These are phyloP conservation scores for Colletotrichum tropicicola DNA, from an alignment of 2,329 filamentous ascomycete species.

Conservation along the genomic window DNA sequence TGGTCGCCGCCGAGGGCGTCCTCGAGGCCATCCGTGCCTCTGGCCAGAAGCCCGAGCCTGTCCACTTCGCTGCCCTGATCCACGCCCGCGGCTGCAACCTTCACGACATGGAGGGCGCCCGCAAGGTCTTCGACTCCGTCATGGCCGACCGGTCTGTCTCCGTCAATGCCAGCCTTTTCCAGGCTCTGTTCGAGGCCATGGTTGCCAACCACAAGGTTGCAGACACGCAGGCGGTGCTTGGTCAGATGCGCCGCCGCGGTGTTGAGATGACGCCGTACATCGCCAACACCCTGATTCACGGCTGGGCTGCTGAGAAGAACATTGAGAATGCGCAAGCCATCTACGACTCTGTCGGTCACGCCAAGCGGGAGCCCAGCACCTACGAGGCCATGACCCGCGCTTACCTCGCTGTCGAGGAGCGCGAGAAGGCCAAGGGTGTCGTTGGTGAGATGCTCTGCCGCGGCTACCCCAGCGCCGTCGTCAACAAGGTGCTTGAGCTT, in stretches of 20 bases:
- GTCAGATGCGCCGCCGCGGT: constrained; percentile 75
- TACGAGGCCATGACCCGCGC: constrained; percentile 99
- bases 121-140: constrained; percentile 83
- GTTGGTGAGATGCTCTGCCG: constrained; percentile 91
- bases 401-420: constrained; percentile 85
- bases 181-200: constrained; percentile 96
- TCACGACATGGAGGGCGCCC: constrained; percentile 88
- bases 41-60: constrained; percentile 83
- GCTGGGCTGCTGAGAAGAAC: constrained; percentile 88
- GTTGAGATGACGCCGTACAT: constrained; percentile 97
- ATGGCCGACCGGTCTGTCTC: constrained; percentile 73
- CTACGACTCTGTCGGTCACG: constrained; percentile 79
- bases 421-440: constrained; percentile 77
- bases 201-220: constrained; percentile 90
- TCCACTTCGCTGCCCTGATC: constrained; percentile 95
- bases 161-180: constrained; percentile 87
- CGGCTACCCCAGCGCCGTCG: constrained; percentile 90
- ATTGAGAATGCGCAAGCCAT: constrained; percentile 81
- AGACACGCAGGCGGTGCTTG: constrained; percentile 78
- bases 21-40: constrained; percentile 79
- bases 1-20: constrained; percentile 86
- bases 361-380: constrained; percentile 92
- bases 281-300: constrained; percentile 96
- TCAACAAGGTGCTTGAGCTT: constrained; percentile 92
- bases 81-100: constrained; percentile 95